Evolutionary conservation across 2,329 filamentous ascomycete genomes (phyloP).

Genomic region (Macrophomina phaseolina): DNA sequence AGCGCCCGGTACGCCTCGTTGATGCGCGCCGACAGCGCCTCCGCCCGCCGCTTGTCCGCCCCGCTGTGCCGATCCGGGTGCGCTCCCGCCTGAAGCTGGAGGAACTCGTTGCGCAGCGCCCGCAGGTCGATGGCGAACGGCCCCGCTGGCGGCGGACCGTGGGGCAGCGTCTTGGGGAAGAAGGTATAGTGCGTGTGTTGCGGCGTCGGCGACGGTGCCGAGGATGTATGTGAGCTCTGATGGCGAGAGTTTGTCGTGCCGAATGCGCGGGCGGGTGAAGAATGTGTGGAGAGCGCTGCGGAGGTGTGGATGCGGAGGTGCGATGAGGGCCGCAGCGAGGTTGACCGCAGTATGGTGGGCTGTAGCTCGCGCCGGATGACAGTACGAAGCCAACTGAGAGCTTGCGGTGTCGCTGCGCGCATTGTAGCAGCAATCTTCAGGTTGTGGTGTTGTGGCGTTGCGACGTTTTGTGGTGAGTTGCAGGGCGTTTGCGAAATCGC

Average conservation of each 20-base stretch:
- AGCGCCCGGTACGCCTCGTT: conserved; percentile 94
- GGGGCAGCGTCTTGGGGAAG: conserved; percentile 79
- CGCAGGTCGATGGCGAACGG: conserved; percentile 76
- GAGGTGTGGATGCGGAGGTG: background rate
- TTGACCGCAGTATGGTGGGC: background rate
- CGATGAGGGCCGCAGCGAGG: background rate
- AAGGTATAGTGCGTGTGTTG: conserved; percentile 74
- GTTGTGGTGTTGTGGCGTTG: background rate
- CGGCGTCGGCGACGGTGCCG: background rate
- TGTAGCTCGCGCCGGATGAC: conserved; percentile 31
- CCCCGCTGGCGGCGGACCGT: conserved; percentile 77
- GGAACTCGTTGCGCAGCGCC: conserved; percentile 80
- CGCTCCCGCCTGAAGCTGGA: conserved; percentile 76
- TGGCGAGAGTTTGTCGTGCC: background rate
- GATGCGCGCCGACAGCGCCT: conserved; percentile 79
- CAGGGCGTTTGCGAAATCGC: conserved; percentile 14
- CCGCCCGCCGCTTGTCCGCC: conserved; percentile 65
- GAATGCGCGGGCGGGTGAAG: conserved; percentile 1
- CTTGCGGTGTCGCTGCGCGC: conserved; percentile 31
- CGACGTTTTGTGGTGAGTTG: background rate
- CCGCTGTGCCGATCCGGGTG: conserved; percentile 71
- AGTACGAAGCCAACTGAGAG: conserved; percentile 37
- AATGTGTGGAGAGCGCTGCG: background rate
- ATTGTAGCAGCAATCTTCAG: conserved; percentile 16
- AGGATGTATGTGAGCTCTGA: background rate